A percentile compares a stretch with the other conserved stretches of the same genome.
Evolutionary conservation across 2,329 filamentous ascomycete species (phyloP).

Genomic region (Epichloe hybrida): DNA sequence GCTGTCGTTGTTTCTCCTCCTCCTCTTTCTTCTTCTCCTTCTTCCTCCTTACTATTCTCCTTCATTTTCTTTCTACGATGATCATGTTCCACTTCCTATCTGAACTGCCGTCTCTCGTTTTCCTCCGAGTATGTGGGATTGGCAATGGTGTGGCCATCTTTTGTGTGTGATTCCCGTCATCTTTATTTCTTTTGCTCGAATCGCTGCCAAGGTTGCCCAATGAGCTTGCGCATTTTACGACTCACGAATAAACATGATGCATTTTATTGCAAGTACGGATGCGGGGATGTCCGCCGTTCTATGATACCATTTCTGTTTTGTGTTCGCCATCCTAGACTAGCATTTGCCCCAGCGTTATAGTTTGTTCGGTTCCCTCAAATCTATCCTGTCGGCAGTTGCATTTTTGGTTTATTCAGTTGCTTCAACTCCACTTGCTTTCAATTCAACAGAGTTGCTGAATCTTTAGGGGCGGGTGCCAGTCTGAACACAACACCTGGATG

Average conservation of each 20-base stretch:
- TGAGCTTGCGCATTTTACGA: slow-evolving; percentile 2
- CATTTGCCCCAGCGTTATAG: neutral
- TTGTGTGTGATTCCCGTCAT: slow-evolving; percentile 1
- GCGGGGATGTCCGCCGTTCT: neutral
- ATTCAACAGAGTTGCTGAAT: neutral
- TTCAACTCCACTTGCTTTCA: neutral
- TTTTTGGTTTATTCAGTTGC: neutral
- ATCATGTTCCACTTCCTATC: slow-evolving; percentile 2
- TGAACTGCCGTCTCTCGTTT: slow-evolving; percentile 1
- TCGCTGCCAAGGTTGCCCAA: slow-evolving; percentile 4
- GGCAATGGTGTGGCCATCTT: neutral
- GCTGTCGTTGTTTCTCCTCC: slow-evolving; percentile 5
- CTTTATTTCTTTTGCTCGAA: neutral
- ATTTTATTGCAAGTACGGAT: neutral
- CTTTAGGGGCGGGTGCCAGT: neutral
- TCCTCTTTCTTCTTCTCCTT: slow-evolving; percentile 1
- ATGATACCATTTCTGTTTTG: slow-evolving; percentile 3
- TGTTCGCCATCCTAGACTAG: slow-evolving; percentile 7
- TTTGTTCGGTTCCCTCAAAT: neutral
- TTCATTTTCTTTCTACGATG: slow-evolving; percentile 1
- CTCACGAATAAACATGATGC: slow-evolving; percentile 2
- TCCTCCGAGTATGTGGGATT: slow-evolving; percentile 3
- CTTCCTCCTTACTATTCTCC: slow-evolving; percentile 1
- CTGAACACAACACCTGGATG: neutral
- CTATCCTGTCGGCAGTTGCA: neutral